A percentile compares a stretch with the other conserved stretches of the same genome.
These are phyloP conservation scores for Yamadazyma dushanensis DNA, from an alignment of 1,139 yeast species.

Conservation along the genomic window DNA sequence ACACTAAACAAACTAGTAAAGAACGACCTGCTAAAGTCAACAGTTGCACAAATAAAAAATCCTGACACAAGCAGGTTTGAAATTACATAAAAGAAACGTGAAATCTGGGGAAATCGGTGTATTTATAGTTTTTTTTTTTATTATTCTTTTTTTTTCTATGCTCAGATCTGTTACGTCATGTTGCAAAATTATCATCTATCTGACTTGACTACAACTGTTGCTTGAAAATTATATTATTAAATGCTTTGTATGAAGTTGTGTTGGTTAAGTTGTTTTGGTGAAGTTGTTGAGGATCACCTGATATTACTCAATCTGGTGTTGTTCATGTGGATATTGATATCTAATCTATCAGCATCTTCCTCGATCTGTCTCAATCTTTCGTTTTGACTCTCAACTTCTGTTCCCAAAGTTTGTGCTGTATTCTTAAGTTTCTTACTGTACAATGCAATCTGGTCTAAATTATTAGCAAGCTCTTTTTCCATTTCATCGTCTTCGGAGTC, in stretches of 20 bases:
- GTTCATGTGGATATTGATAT: conserved; percentile 54
- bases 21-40: too few relatives aligned
- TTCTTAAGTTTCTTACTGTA: conserved; percentile 44
- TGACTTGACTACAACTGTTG: too few relatives aligned
- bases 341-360: conserved; percentile 57
- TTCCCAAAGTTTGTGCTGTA: conserved; percentile 47
- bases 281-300: conserved; percentile 22
- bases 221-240: background rate
- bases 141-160: background rate
- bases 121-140: background rate
- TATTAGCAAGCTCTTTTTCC: conserved; percentile 56
- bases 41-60: too few relatives aligned
- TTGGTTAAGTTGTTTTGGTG: background rate
- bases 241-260: background rate
- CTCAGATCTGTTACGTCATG: conserved; percentile 1
- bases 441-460: conserved; percentile 53
- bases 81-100: background rate
- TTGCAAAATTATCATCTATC: too few relatives aligned
- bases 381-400: conserved; percentile 54
- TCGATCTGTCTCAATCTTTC: conserved; percentile 48
- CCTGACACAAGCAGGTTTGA: too few relatives aligned
- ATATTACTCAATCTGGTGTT: conserved; percentile 46
- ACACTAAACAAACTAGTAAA: too few relatives aligned
- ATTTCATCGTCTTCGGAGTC: conserved; percentile 61
- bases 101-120: conserved; percentile 1